Evolutionary conservation across 257 asterid genomes (phyloP), one percentile per base, ranked within the genome.

Genomic region (Plantago ovata): DNA sequence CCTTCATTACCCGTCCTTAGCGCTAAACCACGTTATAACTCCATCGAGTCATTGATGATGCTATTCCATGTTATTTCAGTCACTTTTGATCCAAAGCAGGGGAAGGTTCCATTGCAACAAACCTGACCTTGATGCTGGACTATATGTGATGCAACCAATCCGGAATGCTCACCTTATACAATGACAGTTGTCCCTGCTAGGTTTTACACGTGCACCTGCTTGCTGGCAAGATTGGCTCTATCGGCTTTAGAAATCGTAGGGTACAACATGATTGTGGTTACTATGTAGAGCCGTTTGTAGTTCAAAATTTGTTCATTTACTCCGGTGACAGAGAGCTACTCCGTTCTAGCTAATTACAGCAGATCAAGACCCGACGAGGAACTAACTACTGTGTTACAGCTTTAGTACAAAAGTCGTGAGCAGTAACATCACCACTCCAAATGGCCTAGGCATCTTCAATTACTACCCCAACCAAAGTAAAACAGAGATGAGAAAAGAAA

Each of bases 341-440:
- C 97, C 0, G 97, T 89, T 4, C 9, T 88, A 19, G 55, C 89
- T 64, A 79, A 44, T n/a, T n/a, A n/a, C n/a, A 36, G 95, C 97
- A 3, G 77, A 89, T 48, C 95, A 82, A 61, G 66, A 78, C 18
- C 89, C 98, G 1, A 63, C 87, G 0, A 71, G 95, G 75, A 93
- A 86, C 66, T 93, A n/a, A n/a, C 66, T 92, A 92, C 15, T 88
- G 97, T 97, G 72, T n/a, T n/a, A 93, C 16, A 85, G 97, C 97
- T 70, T 67, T 3, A 73, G 68, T 55, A 75, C 88, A 0, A 74
- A 80, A 38, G 40, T 84, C 2, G 98, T 93, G 0, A 77, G 87
- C 55, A 74, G 96, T 9, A 36, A 45, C 0, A 81, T 63, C 63
- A 65, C 60, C 28, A 86, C 97, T 0, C 68, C 97, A 3, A 75